phyloP scores from a whole-genome alignment of 352 stramenopile genomes.

The Pythium sp. region DNA sequence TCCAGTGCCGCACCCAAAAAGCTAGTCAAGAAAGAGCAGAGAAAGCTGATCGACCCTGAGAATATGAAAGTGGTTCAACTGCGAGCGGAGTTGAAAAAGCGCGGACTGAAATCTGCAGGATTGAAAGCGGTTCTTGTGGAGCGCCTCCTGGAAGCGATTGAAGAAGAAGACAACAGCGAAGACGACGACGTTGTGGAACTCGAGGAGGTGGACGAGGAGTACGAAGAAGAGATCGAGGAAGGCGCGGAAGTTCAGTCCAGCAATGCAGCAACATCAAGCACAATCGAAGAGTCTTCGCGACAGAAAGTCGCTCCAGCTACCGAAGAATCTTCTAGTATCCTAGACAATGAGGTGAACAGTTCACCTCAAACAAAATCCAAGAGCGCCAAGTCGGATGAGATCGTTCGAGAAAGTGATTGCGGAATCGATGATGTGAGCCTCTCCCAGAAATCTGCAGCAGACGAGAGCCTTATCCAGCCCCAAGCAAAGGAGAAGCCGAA shows the following conservation, averaged over 20 bases:
- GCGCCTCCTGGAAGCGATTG: constrained; percentile 46
- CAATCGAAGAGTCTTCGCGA: not conserved
- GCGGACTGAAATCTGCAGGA: constrained; percentile 47
- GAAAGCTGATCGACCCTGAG: constrained; percentile 25
- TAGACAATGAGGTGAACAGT: not conserved
- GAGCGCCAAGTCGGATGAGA: constrained; percentile 26
- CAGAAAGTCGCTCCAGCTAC: not conserved
- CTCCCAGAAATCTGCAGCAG: constrained; percentile 14
- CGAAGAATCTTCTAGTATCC: not conserved
- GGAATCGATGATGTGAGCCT: constrained; percentile 24
- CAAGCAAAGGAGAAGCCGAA: not conserved
- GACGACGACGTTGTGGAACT: constrained; percentile 26
- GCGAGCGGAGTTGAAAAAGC: constrained; percentile 52
- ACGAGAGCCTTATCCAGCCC: not conserved
- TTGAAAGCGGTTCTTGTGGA: constrained; percentile 50
- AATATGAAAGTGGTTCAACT: constrained; percentile 53
- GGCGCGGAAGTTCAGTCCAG: constrained; percentile 16
- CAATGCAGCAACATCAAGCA: not conserved
- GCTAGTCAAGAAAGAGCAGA: constrained; percentile 23
- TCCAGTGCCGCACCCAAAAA: constrained; percentile 7
- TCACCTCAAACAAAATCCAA: not conserved
- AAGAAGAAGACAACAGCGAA: constrained; percentile 33
- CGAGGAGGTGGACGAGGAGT: constrained; percentile 25
- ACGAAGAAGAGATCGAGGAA: constrained; percentile 27
- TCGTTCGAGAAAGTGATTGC: constrained; percentile 56